phyloP scores from a whole-genome alignment of 75 land plant genomes.

The Sequoiadendron giganteum region DNA sequence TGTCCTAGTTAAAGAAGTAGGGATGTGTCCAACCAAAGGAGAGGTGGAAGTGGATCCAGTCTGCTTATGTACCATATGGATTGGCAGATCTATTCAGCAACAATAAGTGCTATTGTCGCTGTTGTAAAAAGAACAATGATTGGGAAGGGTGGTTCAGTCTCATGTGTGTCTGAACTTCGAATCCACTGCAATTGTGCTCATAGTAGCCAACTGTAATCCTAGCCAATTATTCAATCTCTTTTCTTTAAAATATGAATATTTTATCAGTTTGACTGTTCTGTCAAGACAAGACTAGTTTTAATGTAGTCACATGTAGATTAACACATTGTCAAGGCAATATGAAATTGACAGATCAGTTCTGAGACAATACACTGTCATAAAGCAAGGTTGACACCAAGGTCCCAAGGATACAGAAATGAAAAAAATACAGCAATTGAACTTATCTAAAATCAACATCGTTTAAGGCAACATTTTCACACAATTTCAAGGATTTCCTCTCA shows the following conservation, averaged over 20 bases:
- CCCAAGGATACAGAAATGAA: not conserved
- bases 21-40: too few relatives aligned
- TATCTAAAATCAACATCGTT: not conserved
- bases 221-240: not conserved
- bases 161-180: not conserved
- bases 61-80: not conserved
- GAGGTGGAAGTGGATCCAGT: too few relatives aligned
- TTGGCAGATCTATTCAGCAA: not conserved
- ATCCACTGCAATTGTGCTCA: not conserved
- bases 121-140: not conserved
- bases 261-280: not conserved
- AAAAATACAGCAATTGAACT: not conserved
- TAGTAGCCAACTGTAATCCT: not conserved
- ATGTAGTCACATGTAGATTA: not conserved
- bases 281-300: not conserved
- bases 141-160: not conserved
- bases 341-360: not conserved
- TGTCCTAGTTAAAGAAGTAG: too few relatives aligned
- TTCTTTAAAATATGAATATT: not conserved
- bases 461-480: not conserved
- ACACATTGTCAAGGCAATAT: not conserved
- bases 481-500: not conserved
- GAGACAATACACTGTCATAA: not conserved
- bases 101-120: not conserved
- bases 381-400: not conserved